phyloP scores from a whole-genome alignment of 2,329 filamentous ascomycete species.

The Calonectria leucothoes region DNA sequence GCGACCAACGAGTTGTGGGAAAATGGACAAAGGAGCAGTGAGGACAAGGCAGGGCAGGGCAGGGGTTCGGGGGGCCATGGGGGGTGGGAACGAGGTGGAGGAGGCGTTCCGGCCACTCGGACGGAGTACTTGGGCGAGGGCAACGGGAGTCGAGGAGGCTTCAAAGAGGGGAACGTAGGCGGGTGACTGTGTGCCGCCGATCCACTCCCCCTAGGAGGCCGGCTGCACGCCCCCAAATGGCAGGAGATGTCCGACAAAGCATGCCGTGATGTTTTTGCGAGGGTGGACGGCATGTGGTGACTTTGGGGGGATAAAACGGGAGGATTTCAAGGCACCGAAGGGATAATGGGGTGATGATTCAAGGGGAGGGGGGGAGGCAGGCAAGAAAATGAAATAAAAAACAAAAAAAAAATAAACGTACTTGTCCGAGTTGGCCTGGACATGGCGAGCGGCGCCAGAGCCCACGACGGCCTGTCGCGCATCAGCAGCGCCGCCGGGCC shows the following conservation, averaged over 20 bases:
- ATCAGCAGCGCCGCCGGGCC: conserved; percentile 57
- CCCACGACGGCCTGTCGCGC: conserved; percentile 56
- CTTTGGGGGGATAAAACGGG: background rate
- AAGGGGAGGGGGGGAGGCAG: background rate
- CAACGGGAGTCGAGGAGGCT: conserved; percentile 28
- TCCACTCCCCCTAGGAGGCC: conserved; percentile 25
- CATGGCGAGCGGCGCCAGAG: conserved; percentile 59
- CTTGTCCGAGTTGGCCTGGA: conserved; percentile 64
- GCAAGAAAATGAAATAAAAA: background rate
- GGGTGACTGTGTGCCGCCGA: conserved; percentile 29
- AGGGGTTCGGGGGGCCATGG: conserved; percentile 29
- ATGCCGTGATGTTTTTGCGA: conserved; percentile 22
- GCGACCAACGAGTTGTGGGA: conserved; percentile 32
- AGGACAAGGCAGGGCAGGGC: conserved; percentile 27
- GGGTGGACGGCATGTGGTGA: conserved; percentile 4
- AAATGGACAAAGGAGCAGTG: conserved; percentile 24
- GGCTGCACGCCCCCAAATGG: conserved; percentile 9
- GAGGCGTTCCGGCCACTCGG: conserved; percentile 31
- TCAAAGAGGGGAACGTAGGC: conserved; percentile 24
- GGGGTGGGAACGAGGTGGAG: conserved; percentile 25
- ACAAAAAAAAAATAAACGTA: conserved; percentile 52
- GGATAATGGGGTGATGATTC: conserved; percentile 8
- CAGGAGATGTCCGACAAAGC: conserved; percentile 11
- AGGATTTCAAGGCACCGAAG: background rate
- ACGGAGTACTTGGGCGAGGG: conserved; percentile 26